Evolutionary conservation across 2,329 filamentous ascomycete species (phyloP).

Genomic region (Pseudogymnoascus sp.): DNA sequence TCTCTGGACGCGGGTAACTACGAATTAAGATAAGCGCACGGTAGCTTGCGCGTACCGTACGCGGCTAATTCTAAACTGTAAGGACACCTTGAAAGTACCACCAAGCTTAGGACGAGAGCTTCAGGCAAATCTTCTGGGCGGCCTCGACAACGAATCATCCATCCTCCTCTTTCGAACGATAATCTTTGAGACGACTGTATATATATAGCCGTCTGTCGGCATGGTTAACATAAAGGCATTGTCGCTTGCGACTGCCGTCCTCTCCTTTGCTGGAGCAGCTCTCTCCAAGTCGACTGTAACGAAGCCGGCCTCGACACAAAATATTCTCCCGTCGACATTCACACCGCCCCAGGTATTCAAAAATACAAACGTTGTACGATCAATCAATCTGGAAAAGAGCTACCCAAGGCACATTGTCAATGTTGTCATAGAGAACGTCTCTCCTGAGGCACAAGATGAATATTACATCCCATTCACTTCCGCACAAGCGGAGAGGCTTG

Average conservation of each 20-base stretch:
- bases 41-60: not conserved
- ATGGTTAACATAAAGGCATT: conserved; percentile 25
- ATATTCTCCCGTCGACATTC: conserved; percentile 58
- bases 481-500: conserved; percentile 65
- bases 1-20: not conserved
- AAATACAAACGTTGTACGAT: conserved; percentile 84
- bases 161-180: not conserved
- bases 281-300: conserved; percentile 24
- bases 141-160: conserved; percentile 7
- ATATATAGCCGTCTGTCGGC: conserved; percentile 3
- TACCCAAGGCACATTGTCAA: conserved; percentile 88
- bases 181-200: conserved; percentile 1
- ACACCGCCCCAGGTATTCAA: conserved; percentile 85
- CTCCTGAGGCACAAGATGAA: conserved; percentile 67
- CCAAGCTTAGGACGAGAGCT: conserved; percentile 7
- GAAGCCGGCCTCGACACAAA: conserved; percentile 43
- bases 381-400: conserved; percentile 86
- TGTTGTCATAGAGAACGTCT: conserved; percentile 85
- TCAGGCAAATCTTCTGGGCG: conserved; percentile 4
- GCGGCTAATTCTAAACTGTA: conserved; percentile 9
- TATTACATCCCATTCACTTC: conserved; percentile 86
- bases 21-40: conserved; percentile 4
- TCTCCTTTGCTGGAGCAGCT: conserved; percentile 38
- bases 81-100: conserved; percentile 9
- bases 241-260: conserved; percentile 46